Percentiles rank a stretch among this genome's conserved stretches.
These are phyloP conservation scores for Ambrosiella beaveri DNA, from an alignment of 2,329 filamentous ascomycete species.

Conservation along the genomic window DNA sequence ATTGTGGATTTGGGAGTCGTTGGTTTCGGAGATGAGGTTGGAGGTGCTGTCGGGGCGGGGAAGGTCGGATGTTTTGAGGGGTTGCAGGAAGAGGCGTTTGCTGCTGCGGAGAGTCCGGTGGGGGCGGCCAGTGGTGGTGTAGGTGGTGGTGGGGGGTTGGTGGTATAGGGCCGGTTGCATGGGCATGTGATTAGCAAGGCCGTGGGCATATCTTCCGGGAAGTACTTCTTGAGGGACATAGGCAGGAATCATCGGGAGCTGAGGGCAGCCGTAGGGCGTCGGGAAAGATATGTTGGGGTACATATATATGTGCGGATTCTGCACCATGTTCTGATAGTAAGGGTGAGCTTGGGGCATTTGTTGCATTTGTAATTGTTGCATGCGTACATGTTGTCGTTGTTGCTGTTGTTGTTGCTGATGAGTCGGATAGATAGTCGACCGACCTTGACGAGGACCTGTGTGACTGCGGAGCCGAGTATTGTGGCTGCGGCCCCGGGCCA, in stretches of 20 bases:
- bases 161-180: not conserved
- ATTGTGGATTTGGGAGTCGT: slow-evolving; percentile 3
- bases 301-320: not conserved
- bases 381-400: not conserved
- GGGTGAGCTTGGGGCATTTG: not conserved
- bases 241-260: not conserved
- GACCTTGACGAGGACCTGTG: not conserved
- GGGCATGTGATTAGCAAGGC: not conserved
- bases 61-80: slow-evolving; percentile 2
- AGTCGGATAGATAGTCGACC: not conserved
- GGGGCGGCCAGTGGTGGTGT: not conserved
- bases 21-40: slow-evolving; percentile 1
- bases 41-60: not conserved
- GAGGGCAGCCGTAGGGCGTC: not conserved
- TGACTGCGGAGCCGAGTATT: not conserved
- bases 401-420: not conserved
- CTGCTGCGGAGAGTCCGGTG: not conserved
- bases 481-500: not conserved
- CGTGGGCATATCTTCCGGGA: not conserved
- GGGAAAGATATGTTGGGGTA: not conserved
- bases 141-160: not conserved
- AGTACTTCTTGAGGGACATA: not conserved
- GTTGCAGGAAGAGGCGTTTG: not conserved
- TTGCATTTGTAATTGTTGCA: not conserved
- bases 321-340: not conserved